phyloP scores from a whole-genome alignment of 768 basidiomycete genomes.

The Nidularia pulvinata region DNA sequence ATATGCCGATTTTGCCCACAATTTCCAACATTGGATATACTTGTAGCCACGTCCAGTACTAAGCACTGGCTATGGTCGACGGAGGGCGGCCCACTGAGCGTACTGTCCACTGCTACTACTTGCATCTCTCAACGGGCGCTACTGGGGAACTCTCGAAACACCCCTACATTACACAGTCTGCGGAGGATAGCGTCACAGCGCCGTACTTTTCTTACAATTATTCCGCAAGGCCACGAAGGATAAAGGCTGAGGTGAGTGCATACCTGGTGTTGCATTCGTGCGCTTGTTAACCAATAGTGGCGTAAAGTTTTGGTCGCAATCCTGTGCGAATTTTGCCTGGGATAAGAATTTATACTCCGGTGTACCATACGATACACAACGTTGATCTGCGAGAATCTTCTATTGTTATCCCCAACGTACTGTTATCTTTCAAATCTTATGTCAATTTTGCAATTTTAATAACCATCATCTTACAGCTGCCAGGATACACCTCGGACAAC shows the following conservation, averaged over 20 bases:
- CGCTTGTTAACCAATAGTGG: background rate
- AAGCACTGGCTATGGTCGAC: too few relatives aligned
- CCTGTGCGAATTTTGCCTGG: slow-evolving; percentile 46
- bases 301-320: slow-evolving; percentile 36
- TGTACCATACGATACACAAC: slow-evolving; percentile 40
- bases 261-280: background rate
- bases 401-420: slow-evolving; percentile 40
- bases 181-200: background rate
- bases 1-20: too few relatives aligned
- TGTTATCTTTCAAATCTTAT: slow-evolving; percentile 1
- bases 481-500: slow-evolving; percentile 31
- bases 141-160: too few relatives aligned
- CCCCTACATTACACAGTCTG: too few relatives aligned
- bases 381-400: slow-evolving; percentile 48
- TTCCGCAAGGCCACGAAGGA: slow-evolving; percentile 51
- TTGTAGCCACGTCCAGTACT: too few relatives aligned
- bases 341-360: slow-evolving; percentile 40
- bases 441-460: background rate
- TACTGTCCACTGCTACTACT: too few relatives aligned
- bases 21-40: too few relatives aligned
- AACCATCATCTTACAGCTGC: slow-evolving; percentile 15
- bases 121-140: too few relatives aligned
- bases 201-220: slow-evolving; percentile 44
- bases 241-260: slow-evolving; percentile 41
- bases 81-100: too few relatives aligned